Evolutionary conservation across 179 eudicot species (phyloP), one percentile per base, ranked within the genome.

Genomic region (Silene noctiflora): DNA sequence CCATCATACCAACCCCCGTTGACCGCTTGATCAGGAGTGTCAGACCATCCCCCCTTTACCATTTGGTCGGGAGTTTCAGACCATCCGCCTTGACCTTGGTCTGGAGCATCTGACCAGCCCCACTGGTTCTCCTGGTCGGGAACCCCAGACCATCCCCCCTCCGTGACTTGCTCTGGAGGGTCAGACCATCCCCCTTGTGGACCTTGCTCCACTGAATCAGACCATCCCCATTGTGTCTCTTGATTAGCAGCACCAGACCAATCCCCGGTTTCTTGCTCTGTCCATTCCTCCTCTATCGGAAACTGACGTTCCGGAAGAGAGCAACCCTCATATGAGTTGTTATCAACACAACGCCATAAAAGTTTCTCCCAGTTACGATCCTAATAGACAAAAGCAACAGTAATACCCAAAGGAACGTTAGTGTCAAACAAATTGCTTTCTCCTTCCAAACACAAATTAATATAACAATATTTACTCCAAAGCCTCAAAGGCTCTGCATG

Each of bases 311-410:
- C 87, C 5, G 93, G 93, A 31, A 86, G 93, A 78, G 85, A 68
- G 51, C 91, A 89, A 14, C 93, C 93, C 71, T 82, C 71, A 76
- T 89, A 88, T n/a, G 93, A 81, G 39, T 63, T 71, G 44, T 85
- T 84, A 11, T 89, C 93, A 0, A 78, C 87, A 68, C 90, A 88
- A 27, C 81, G 83, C 89, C 91, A 86, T 56, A 89, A 79, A 22
- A 88, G 85, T 81, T 76, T 68, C 55, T 78, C 87, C 93, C 93
- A 89, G 77, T 75, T 75, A 20, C 42, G 83, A 71, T 89, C 93
- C 93, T 89, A 82, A 71, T 67, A 76, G 59, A 81, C 58, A 74
- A 27, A 77, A 73, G 44, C 46, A 78, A 33, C 33, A 61, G 25
- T 39, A 0, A 11, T 21, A 44, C 5, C 13, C 39, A 33, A 16